phyloP scores from a whole-genome alignment of 2,329 filamentous ascomycete genomes.

The Tolypocladium cylindrosporum region DNA sequence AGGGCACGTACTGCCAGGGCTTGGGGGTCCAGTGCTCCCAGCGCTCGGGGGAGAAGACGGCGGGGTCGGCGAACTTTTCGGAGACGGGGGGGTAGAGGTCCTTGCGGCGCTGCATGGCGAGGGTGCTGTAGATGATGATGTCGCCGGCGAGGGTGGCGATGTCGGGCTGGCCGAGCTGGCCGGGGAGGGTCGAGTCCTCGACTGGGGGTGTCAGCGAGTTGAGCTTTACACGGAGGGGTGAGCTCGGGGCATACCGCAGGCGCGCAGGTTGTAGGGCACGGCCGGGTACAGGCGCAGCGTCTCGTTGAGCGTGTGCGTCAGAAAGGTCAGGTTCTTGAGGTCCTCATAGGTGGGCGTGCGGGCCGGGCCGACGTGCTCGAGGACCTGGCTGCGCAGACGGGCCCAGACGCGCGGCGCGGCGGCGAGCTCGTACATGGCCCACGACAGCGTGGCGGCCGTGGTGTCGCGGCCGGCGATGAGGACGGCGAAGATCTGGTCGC shows the following conservation, averaged over 20 bases:
- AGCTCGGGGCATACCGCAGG: background rate
- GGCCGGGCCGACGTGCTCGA: constrained; percentile 52
- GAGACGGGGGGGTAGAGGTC: constrained; percentile 49
- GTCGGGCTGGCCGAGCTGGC: constrained; percentile 52
- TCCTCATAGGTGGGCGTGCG: constrained; percentile 63
- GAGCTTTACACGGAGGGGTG: too few relatives aligned
- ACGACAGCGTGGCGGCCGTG: constrained; percentile 72
- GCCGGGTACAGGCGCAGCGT: constrained; percentile 67
- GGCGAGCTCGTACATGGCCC: constrained; percentile 73
- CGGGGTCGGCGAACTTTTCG: constrained; percentile 33
- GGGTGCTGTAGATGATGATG: constrained; percentile 54
- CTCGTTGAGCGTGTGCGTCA: constrained; percentile 65
- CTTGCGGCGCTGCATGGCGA: constrained; percentile 62
- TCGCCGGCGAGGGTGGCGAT: constrained; percentile 55
- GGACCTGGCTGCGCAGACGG: constrained; percentile 65
- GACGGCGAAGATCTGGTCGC: constrained; percentile 76
- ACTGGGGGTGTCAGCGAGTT: constrained; percentile 36
- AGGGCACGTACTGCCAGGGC: constrained; percentile 64
- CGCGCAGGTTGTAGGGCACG: constrained; percentile 69
- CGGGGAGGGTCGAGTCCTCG: constrained; percentile 63
- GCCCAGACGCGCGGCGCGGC: constrained; percentile 56
- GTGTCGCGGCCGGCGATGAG: constrained; percentile 82
- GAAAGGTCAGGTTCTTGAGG: constrained; percentile 79
- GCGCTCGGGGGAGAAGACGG: constrained; percentile 53
- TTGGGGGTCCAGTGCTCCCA: constrained; percentile 55